Conservation (phyloP, 2,329 filamentous ascomycete species). For the Cercospora zeina region DNA sequence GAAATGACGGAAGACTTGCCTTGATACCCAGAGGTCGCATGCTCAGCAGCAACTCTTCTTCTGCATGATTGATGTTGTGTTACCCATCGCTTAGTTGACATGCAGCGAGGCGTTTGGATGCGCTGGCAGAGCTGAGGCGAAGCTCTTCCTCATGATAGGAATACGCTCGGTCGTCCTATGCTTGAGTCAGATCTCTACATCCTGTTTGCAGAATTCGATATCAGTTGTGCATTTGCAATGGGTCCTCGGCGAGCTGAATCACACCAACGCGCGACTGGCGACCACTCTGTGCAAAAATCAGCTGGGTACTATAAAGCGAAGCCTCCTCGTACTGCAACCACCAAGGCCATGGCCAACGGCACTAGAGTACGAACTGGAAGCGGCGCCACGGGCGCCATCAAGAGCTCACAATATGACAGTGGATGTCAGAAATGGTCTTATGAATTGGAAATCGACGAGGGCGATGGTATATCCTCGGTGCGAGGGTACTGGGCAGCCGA, state of each 20-base stretch:
- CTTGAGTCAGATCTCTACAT: background rate
- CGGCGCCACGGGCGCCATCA: background rate
- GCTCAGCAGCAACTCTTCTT: no score
- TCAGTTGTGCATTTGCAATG: background rate
- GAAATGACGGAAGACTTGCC: no score
- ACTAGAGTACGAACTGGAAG: background rate
- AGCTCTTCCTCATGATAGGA: background rate
- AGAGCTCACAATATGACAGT: background rate
- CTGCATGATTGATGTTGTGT: no score
- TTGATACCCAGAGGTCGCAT: background rate
- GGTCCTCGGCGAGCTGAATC: no score
- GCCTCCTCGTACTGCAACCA: background rate
- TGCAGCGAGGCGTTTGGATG: background rate
- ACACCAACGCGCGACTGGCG: background rate
- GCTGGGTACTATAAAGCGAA: no score
- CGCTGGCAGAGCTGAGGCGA: background rate
- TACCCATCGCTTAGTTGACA: background rate
- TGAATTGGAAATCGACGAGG: background rate
- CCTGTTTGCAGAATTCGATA: background rate
- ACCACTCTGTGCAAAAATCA: background rate
- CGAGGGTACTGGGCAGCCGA: background rate
- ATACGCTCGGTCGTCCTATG: background rate
- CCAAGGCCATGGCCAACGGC: background rate
- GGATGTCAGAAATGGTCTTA: background rate
- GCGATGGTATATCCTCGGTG: background rate